Percentiles rank a stretch among this genome's conserved stretches.
Evolutionary conservation across 2,329 filamentous ascomycete species (phyloP).

Genomic region (Trichophyton benhamiae): DNA sequence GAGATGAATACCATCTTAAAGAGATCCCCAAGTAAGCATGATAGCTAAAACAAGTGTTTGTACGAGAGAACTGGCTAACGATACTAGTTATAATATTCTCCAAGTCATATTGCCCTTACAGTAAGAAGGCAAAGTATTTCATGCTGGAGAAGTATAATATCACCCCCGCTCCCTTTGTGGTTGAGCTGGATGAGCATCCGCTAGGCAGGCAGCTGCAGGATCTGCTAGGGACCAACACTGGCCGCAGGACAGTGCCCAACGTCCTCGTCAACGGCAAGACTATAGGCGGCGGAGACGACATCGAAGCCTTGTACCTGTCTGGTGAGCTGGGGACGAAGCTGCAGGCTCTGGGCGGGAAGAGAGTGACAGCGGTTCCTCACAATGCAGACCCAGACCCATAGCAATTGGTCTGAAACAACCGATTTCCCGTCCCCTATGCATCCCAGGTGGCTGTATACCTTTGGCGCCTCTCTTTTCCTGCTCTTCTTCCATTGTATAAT

Average conservation of each 20-base stretch:
- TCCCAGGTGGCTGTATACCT: neutral
- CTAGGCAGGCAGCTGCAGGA: conserved; percentile 62
- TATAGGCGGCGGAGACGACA: conserved; percentile 81
- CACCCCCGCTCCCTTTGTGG: conserved; percentile 67
- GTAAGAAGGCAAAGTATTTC: conserved; percentile 70
- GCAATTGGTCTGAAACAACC: too few relatives aligned
- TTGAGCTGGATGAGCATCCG: conserved; percentile 76
- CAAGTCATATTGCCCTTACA: conserved; percentile 83
- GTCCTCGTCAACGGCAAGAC: conserved; percentile 76
- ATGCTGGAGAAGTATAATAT: conserved; percentile 77
- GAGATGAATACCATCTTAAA: conserved; percentile 72
- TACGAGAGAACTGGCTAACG: neutral
- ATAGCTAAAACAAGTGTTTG: too few relatives aligned
- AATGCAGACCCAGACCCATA: conserved; percentile 8
- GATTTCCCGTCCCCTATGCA: neutral
- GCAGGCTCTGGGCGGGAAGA: conserved; percentile 59
- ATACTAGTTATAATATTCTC: conserved; percentile 80
- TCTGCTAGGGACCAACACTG: conserved; percentile 59
- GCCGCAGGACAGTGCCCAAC: conserved; percentile 79
- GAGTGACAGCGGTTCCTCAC: conserved; percentile 34
- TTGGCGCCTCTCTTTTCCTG: neutral
- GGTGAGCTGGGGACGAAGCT: conserved; percentile 61
- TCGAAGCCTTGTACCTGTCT: conserved; percentile 56
- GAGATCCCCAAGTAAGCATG: conserved; percentile 61
- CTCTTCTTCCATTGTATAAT: too few relatives aligned